A percentile compares a stretch with the other conserved stretches of the same genome.
These are phyloP conservation scores for Penicillium salamii DNA, from an alignment of 495 filamentous ascomycete genomes.

Conservation along the genomic window DNA sequence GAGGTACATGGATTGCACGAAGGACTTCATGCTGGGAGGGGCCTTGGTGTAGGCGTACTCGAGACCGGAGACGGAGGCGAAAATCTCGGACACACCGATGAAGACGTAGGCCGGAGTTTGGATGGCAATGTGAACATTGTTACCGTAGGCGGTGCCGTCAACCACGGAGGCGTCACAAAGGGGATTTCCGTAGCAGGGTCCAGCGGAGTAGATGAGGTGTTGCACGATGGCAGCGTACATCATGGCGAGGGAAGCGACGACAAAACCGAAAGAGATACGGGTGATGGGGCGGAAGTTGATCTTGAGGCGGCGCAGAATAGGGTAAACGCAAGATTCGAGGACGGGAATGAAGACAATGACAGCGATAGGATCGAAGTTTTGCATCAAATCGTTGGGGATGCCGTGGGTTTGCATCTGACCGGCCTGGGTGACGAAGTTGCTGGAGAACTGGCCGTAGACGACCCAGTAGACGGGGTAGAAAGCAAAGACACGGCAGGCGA, in stretches of 20 bases:
- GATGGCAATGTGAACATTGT: conserved; percentile 61
- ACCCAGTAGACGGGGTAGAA: conserved; percentile 64
- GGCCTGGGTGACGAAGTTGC: conserved; percentile 58
- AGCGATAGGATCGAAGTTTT: conserved; percentile 72
- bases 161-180: conserved; percentile 30
- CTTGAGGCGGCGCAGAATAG: conserved; percentile 57
- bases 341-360: conserved; percentile 72
- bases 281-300: conserved; percentile 70
- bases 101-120: conserved; percentile 70
- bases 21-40: conserved; percentile 77
- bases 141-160: conserved; percentile 34
- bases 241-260: conserved; percentile 63
- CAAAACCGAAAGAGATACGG: conserved; percentile 71
- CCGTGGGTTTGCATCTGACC: conserved; percentile 54
- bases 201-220: conserved; percentile 63
- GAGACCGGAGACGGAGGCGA: conserved; percentile 66
- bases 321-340: conserved; percentile 66
- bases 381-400: conserved; percentile 71
- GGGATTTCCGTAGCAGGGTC: conserved; percentile 46
- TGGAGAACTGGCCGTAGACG: conserved; percentile 56
- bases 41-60: conserved; percentile 85
- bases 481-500: conserved; percentile 59
- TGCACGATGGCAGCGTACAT: conserved; percentile 67
- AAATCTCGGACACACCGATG: conserved; percentile 71
- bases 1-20: conserved; percentile 70